A percentile compares a stretch with the other conserved stretches of the same genome.
These are phyloP conservation scores for Cystofilobasidium ferigula DNA, from an alignment of 768 basidiomycete species.

Conservation along the genomic window DNA sequence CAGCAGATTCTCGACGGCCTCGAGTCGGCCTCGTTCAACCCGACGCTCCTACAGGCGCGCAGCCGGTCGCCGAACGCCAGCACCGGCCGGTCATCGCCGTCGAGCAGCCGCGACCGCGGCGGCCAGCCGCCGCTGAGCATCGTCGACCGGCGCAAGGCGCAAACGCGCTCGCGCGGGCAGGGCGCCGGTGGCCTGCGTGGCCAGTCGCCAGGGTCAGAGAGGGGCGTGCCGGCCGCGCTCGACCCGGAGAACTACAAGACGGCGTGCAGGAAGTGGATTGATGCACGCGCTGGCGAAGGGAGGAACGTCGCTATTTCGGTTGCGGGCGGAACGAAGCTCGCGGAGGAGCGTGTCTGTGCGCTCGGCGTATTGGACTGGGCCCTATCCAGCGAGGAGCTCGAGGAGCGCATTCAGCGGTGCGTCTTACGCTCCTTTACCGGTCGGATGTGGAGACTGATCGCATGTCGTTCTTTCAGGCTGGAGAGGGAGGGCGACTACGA, in stretches of 20 bases:
- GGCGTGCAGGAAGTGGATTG: not conserved
- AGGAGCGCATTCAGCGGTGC: not conserved
- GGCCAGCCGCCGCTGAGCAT: not conserved
- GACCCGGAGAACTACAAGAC: not conserved
- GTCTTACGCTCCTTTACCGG: not conserved
- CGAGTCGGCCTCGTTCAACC: conserved; percentile 4
- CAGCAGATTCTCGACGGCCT: conserved; percentile 1
- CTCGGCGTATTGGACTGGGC: not conserved
- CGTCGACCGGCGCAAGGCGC: conserved; percentile 2
- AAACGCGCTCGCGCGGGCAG: not conserved
- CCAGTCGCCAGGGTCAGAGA: not conserved
- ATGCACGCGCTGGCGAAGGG: not conserved
- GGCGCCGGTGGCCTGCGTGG: no score
- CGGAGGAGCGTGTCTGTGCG: not conserved
- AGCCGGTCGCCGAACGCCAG: not conserved
- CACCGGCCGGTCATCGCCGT: not conserved
- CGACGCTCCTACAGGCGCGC: not conserved
- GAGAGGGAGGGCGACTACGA: conserved; percentile 14
- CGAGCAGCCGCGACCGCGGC: not conserved
- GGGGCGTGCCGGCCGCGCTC: not conserved
- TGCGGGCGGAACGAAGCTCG: not conserved
- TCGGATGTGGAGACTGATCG: not conserved
- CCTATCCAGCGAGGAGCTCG: conserved; percentile 7
- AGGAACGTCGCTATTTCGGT: not conserved
- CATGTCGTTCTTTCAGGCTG: not conserved